These are phyloP conservation scores for Monosporascus sp. DNA, from an alignment of 2,329 filamentous ascomycete species.

Conservation along the genomic window DNA sequence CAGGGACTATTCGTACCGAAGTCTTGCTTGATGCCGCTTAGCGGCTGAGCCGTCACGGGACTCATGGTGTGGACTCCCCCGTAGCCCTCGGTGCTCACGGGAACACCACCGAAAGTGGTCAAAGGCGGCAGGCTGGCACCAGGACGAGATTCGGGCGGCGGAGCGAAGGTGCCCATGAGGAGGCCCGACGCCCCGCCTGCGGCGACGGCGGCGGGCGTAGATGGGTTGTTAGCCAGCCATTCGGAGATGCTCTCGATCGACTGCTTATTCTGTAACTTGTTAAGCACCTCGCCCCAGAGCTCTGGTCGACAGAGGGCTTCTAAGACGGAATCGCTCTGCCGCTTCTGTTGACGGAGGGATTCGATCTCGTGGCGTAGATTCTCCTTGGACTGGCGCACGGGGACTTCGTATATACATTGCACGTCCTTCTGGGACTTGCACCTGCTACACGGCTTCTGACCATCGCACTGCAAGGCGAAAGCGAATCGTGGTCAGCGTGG, in stretches of 20 bases:
- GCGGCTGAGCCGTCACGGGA: constrained; percentile 26
- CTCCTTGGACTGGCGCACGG: constrained; percentile 59
- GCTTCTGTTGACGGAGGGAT: constrained; percentile 46
- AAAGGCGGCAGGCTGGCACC: constrained; percentile 22
- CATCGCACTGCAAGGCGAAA: constrained; percentile 46
- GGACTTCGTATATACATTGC: constrained; percentile 57
- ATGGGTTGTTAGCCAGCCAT: constrained; percentile 37
- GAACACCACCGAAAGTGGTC: constrained; percentile 14
- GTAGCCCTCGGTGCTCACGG: constrained; percentile 15
- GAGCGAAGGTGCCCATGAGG: constrained; percentile 22
- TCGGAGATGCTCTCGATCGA: constrained; percentile 50
- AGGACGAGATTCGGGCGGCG: constrained; percentile 18
- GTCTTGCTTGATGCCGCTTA: constrained; percentile 30
- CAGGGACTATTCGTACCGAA: constrained; percentile 41
- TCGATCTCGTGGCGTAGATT: constrained; percentile 56
- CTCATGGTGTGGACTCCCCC: constrained; percentile 24
- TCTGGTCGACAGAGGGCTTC: constrained; percentile 46
- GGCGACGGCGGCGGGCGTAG: constrained; percentile 22
- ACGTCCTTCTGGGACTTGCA: constrained; percentile 49
- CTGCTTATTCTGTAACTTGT: constrained; percentile 48
- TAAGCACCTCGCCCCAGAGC: constrained; percentile 49
- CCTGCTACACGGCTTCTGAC: constrained; percentile 48
- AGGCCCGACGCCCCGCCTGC: not conserved
- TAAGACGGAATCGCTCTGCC: constrained; percentile 49
- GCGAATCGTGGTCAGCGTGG: not conserved